These are phyloP conservation scores for Candida boidinii DNA, from an alignment of 805 yeast genomes.

Conservation along the genomic window DNA sequence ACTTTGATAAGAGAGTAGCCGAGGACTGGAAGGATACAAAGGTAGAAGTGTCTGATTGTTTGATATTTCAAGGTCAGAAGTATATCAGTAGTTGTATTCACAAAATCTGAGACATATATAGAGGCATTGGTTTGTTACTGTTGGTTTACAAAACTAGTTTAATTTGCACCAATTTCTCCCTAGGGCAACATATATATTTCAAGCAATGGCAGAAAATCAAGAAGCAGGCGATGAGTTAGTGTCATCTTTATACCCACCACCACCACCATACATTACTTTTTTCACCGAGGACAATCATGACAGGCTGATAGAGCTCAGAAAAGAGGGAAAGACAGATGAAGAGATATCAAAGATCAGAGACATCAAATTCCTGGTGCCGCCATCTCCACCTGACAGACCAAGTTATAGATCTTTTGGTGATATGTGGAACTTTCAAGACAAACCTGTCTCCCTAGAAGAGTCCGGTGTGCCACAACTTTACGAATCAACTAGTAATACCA, in stretches of 20 bases:
- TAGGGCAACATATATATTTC: too few species aligned
- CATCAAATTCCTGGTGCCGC: slow-evolving; percentile 55
- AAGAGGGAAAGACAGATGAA: slow-evolving; percentile 14
- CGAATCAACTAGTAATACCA: slow-evolving; percentile 11
- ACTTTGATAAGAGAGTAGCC: too few species aligned
- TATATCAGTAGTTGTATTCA: too few species aligned
- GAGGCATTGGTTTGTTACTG: too few species aligned
- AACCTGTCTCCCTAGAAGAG: slow-evolving; percentile 64
- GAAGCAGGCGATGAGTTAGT: slow-evolving; percentile 15
- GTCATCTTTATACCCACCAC: slow-evolving; percentile 87
- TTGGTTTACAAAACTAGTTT: too few species aligned
- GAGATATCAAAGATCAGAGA: slow-evolving; percentile 23
- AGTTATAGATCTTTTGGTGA: slow-evolving; percentile 85
- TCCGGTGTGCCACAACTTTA: slow-evolving; percentile 77
- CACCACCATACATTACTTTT: slow-evolving; percentile 73
- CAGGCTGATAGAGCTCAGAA: slow-evolving; percentile 25
- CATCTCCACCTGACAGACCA: slow-evolving; percentile 49
- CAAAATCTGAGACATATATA: too few species aligned
- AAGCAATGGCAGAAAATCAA: too few species aligned
- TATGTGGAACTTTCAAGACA: slow-evolving; percentile 77
- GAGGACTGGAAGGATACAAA: too few species aligned
- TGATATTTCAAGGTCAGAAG: too few species aligned
- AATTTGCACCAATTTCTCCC: too few species aligned
- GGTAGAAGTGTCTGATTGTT: too few species aligned
- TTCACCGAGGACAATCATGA: slow-evolving; percentile 65